These are phyloP conservation scores for Apiotrichum brassicae DNA, from an alignment of 1,284 basidiomycete species.

Conservation along the genomic window DNA sequence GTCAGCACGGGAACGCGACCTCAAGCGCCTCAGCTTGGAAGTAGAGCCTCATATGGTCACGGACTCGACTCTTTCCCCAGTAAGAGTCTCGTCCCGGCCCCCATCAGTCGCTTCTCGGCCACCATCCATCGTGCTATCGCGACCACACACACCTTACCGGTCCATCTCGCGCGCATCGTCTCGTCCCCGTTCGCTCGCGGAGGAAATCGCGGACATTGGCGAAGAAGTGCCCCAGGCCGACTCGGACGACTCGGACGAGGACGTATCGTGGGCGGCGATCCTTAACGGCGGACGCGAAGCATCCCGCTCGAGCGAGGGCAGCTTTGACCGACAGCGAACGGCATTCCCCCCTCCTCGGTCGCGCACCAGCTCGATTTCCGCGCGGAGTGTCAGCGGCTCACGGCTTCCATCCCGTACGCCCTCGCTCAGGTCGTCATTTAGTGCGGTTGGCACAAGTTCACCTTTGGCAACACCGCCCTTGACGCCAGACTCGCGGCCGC, in stretches of 20 bases:
- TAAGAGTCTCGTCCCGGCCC: not conserved
- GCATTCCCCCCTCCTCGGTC: not conserved
- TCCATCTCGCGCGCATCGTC: not conserved
- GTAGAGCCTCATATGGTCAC: not conserved
- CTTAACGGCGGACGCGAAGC: not conserved
- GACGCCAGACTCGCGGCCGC: too few relatives aligned
- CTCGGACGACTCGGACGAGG: not conserved
- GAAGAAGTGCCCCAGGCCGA: not conserved
- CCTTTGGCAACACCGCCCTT: too few relatives aligned
- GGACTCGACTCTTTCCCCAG: too few relatives aligned
- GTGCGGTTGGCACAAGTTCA: too few relatives aligned
- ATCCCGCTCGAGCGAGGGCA: not conserved
- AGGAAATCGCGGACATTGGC: conserved; percentile 3
- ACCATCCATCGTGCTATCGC: not conserved
- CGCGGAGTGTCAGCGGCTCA: too few relatives aligned
- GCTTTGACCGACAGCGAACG: not conserved
- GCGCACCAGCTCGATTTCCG: not conserved
- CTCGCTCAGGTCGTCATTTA: not conserved
- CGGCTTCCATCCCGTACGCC: not conserved
- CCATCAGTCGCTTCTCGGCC: not conserved
- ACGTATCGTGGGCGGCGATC: not conserved
- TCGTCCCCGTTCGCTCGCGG: conserved; percentile 1
- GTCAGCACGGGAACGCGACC: not conserved
- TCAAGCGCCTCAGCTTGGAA: not conserved
- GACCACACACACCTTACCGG: not conserved